These are phyloP conservation scores for Globisporangium splendens DNA, from an alignment of 352 stramenopile species.

Conservation along the genomic window DNA sequence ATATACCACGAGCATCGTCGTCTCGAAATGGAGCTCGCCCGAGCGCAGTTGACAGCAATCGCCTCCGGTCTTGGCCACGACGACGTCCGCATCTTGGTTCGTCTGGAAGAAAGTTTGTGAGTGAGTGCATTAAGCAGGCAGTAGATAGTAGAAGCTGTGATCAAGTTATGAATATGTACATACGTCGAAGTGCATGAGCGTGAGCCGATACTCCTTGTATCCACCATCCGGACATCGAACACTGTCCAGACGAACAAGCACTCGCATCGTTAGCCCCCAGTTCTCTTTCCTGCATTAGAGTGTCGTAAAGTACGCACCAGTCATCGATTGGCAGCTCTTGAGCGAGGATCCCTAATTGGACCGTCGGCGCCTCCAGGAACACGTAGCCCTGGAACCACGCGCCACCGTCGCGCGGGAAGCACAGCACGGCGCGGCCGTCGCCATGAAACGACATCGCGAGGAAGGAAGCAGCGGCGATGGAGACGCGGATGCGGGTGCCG, in stretches of 20 bases:
- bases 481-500: not conserved
- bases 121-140: not conserved
- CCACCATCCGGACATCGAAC: slow-evolving; percentile 61
- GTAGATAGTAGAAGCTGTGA: not conserved
- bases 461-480: not conserved
- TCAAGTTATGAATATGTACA: not conserved
- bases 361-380: slow-evolving; percentile 23
- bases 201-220: slow-evolving; percentile 61
- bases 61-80: slow-evolving; percentile 58
- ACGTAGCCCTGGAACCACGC: slow-evolving; percentile 69
- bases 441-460: slow-evolving; percentile 22
- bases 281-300: not conserved
- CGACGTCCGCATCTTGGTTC: slow-evolving; percentile 31
- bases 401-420: slow-evolving; percentile 39
- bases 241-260: slow-evolving; percentile 13
- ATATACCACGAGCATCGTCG: slow-evolving; percentile 31
- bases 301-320: slow-evolving; percentile 26
- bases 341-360: slow-evolving; percentile 54
- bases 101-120: not conserved
- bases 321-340: slow-evolving; percentile 62
- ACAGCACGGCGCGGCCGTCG: slow-evolving; percentile 44
- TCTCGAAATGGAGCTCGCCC: slow-evolving; percentile 40
- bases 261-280: not conserved
- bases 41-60: slow-evolving; percentile 50
- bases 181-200: slow-evolving; percentile 55